A percentile compares a stretch with the other conserved stretches of the same genome.
phyloP scores from a whole-genome alignment of 2,329 filamentous ascomycete genomes.

The Anisogramma anomala region DNA sequence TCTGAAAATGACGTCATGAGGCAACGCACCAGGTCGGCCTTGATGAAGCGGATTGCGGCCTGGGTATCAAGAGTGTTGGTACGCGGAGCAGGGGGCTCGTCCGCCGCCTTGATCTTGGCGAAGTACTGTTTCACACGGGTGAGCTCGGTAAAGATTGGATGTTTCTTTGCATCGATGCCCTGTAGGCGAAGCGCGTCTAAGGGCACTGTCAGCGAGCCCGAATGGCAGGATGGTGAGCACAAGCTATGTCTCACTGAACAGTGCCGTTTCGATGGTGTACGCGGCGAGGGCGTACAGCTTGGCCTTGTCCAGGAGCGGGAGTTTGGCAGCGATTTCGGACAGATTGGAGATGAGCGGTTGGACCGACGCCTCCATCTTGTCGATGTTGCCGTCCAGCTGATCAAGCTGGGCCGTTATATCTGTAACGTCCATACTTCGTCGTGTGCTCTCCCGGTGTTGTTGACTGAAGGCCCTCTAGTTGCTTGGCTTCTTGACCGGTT shows the following conservation, averaged over 20 bases:
- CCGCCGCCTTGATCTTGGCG: slow-evolving; percentile 72
- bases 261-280: slow-evolving; percentile 79
- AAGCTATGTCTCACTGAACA: slow-evolving; percentile 58
- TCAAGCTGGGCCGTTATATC: slow-evolving; percentile 58
- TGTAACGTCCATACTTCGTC: slow-evolving; percentile 39
- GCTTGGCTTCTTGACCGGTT: no score
- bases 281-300: slow-evolving; percentile 83
- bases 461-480: no score
- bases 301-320: slow-evolving; percentile 88
- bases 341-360: slow-evolving; percentile 61
- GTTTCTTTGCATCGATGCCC: slow-evolving; percentile 68
- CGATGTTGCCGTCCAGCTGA: slow-evolving; percentile 65
- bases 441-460: no score
- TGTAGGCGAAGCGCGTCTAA: slow-evolving; percentile 68
- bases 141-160: slow-evolving; percentile 77
- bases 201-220: neutral
- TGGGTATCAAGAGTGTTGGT: slow-evolving; percentile 54
- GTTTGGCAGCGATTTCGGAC: slow-evolving; percentile 57
- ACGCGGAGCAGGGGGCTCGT: slow-evolving; percentile 48
- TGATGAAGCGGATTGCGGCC: slow-evolving; percentile 72
- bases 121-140: slow-evolving; percentile 84
- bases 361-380: slow-evolving; percentile 64
- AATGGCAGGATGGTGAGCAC: neutral
- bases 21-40: slow-evolving; percentile 57
- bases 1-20: neutral